phyloP scores from a whole-genome alignment of 2,329 filamentous ascomycete genomes.

The Chrysosphaeria jannelii region DNA sequence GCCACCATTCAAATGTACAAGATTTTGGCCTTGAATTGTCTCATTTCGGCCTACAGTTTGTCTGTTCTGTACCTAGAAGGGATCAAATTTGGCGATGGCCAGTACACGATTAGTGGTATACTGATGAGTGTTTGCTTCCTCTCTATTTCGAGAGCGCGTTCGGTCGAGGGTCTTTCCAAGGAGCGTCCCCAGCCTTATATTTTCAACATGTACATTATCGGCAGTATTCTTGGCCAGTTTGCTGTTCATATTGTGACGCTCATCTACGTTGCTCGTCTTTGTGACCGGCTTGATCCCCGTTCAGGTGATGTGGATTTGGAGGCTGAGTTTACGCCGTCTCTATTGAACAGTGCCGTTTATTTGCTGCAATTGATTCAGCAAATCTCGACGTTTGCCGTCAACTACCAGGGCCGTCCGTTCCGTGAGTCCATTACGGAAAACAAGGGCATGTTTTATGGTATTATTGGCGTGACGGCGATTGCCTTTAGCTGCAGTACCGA shows the following conservation, averaged over 20 bases:
- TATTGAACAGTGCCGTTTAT: slow-evolving; percentile 91
- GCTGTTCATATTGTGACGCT: slow-evolving; percentile 82
- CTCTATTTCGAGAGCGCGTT: slow-evolving; percentile 89
- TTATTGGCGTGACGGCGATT: slow-evolving; percentile 64
- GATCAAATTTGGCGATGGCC: slow-evolving; percentile 95
- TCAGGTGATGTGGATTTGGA: slow-evolving; percentile 52
- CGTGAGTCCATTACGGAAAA: slow-evolving; percentile 88
- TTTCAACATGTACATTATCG: slow-evolving; percentile 97
- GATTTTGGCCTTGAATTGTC: slow-evolving; percentile 87
- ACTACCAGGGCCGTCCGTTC: slow-evolving; percentile 96
- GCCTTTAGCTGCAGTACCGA: slow-evolving; percentile 89
- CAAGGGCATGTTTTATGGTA: slow-evolving; percentile 92
- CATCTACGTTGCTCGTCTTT: slow-evolving; percentile 77
- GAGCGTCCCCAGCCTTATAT: slow-evolving; percentile 96
- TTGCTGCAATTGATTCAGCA: slow-evolving; percentile 94
- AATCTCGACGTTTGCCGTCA: slow-evolving; percentile 96
- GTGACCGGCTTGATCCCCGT: slow-evolving; percentile 55
- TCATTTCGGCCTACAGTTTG: slow-evolving; percentile 92
- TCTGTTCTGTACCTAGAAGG: slow-evolving; percentile 90
- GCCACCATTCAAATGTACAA: slow-evolving; percentile 99
- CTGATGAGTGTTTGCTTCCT: slow-evolving; percentile 99
- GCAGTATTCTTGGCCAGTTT: slow-evolving; percentile 89
- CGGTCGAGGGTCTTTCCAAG: slow-evolving; percentile 83
- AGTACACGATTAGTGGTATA: slow-evolving; percentile 97
- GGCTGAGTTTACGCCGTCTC: slow-evolving; percentile 72